Evolutionary conservation across 305 asterid species (phyloP).

Genomic region (Fraxinus angustifolia): DNA sequence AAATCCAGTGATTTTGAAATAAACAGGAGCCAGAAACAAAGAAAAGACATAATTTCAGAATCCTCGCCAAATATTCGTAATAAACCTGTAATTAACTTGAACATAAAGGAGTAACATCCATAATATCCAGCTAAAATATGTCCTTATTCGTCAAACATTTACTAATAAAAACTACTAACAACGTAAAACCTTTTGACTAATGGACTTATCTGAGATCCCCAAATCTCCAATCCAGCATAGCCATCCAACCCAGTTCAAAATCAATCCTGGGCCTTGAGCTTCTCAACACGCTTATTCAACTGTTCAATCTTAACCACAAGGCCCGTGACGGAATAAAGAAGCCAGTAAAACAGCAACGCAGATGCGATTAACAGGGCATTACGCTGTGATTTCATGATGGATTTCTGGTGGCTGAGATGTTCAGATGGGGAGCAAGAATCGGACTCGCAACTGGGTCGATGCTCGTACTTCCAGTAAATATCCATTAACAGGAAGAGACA

Average conservation of each 20-base stretch:
- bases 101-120: not conserved
- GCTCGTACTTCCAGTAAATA: conserved; percentile 94
- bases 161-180: not conserved
- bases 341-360: conserved; percentile 79
- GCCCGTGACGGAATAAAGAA: conserved; percentile 66
- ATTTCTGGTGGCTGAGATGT: not conserved
- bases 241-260: not conserved
- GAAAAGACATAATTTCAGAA: not conserved
- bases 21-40: not conserved
- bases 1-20: not conserved
- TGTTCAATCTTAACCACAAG: conserved; percentile 76
- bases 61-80: not conserved
- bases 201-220: not conserved
- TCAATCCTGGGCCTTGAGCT: conserved; percentile 64
- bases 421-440: conserved; percentile 41
- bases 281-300: conserved; percentile 70
- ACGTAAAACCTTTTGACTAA: not conserved
- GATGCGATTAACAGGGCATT: conserved; percentile 65
- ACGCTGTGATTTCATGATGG: not conserved
- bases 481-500: conserved; percentile 81
- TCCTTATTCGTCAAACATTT: not conserved
- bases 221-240: not conserved
- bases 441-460: conserved; percentile 64
- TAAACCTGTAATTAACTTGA: not conserved
- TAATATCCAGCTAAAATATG: not conserved